A percentile compares a stretch with the other conserved stretches of the same genome.
Evolutionary conservation across 768 basidiomycete species (phyloP).

Genomic region (Hydnomerulius pinastri): DNA sequence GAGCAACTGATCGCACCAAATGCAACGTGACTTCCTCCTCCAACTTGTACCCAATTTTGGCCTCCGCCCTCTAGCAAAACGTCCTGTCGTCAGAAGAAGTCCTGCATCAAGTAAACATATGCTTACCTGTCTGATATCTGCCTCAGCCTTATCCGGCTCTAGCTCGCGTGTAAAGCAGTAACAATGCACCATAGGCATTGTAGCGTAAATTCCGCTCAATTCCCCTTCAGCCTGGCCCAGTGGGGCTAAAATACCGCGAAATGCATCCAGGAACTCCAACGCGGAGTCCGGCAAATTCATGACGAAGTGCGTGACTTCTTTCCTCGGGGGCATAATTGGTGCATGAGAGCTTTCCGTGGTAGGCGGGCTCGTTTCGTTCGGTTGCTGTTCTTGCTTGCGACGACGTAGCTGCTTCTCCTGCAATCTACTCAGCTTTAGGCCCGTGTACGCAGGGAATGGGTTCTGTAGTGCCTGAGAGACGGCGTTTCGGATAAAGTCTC

Average conservation of each 20-base stretch:
- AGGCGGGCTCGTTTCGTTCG: neutral
- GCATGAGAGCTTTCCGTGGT: slow-evolving; percentile 8
- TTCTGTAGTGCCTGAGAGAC: slow-evolving; percentile 54
- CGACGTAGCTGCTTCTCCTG: slow-evolving; percentile 44
- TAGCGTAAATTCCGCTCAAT: slow-evolving; percentile 46
- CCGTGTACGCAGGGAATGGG: slow-evolving; percentile 65
- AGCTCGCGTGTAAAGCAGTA: slow-evolving; percentile 93
- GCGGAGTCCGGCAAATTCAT: slow-evolving; percentile 98
- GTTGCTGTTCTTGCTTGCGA: slow-evolving; percentile 36
- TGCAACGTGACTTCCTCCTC: slow-evolving; percentile 56
- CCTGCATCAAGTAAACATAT: slow-evolving; percentile 3
- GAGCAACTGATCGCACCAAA: slow-evolving; percentile 90
- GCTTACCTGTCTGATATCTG: slow-evolving; percentile 81
- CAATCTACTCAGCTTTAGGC: slow-evolving; percentile 37
- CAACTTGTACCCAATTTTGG: slow-evolving; percentile 58
- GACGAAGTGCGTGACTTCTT: slow-evolving; percentile 81
- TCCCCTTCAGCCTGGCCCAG: slow-evolving; percentile 37
- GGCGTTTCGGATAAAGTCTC: slow-evolving; percentile 73
- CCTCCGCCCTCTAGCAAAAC: slow-evolving; percentile 65
- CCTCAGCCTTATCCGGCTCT: slow-evolving; percentile 64
- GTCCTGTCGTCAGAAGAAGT: slow-evolving; percentile 13
- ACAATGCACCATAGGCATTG: slow-evolving; percentile 91
- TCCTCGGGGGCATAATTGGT: slow-evolving; percentile 40
- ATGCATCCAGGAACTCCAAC: slow-evolving; percentile 86
- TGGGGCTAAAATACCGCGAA: slow-evolving; percentile 66